Base-by-base conservation (phyloP, 129 eudicot species). In the Escallonia herrerae region DNA sequence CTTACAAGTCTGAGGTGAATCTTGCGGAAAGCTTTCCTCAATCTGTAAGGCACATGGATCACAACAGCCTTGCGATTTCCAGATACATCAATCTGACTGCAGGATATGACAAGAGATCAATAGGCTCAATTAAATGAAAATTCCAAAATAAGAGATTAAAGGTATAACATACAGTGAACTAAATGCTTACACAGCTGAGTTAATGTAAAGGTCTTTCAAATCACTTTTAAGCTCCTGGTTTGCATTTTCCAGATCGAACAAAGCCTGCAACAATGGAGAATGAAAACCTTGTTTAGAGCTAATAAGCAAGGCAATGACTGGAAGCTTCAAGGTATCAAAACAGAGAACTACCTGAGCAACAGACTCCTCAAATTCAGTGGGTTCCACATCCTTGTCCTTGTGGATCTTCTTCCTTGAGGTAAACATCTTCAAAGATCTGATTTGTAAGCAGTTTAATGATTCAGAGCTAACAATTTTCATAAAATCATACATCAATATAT, bases 321-420 rank as follows among this genome's bases (percentile, higher is more conserved):
- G 33, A 22, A 22, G 33, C 33, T 22, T 22, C 33, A 22, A 22
- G 33, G 33, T 22, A 22, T 22, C 33, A 22, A 22, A 22, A 22
- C 33, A 22, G 33, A 22, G 33, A 22, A 22, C 33, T 58, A 85
- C 96, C 90, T 89, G 96, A 43, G 87, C 85, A 77, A 89, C 96
- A 60, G 76, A 60, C 71, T 82, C 97, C 67, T 85, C 97, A 73
- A 86, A 86, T 46, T 89, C 95, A 3, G 86, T 73, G 66, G 95
- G 90, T 15, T 89, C 95, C 65, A 82, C 82, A 70, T 79, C 90
- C 79, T 85, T 86, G 66, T 83, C 95, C 71, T 89, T 85, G 63
- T 82, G 94, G 44, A 89, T 89, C 79, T 89, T 89, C 84, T 81
- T 87, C 70, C 67, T 65, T 54, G 97, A 77, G 12, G 95, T 89